phyloP scores from a whole-genome alignment of 2,329 filamentous ascomycete genomes.

The Xylaria arbuscula region DNA sequence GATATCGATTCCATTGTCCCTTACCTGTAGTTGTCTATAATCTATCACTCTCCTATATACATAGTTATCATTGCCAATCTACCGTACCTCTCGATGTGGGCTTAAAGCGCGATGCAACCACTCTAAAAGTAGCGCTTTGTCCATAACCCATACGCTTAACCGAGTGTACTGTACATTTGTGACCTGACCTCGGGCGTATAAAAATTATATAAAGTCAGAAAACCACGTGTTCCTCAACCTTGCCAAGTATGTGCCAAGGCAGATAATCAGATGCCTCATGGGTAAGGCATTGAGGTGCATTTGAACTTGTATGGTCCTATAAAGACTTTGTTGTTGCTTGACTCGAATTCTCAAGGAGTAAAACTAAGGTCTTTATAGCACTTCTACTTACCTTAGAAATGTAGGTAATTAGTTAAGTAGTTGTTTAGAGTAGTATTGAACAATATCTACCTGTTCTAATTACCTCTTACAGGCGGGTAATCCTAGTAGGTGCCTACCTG shows the following conservation, averaged over 20 bases:
- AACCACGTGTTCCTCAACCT: slow-evolving; percentile 18
- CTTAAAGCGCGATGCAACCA: too few relatives aligned
- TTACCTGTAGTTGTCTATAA: not conserved
- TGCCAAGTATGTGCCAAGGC: slow-evolving; percentile 6
- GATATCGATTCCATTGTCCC: not conserved
- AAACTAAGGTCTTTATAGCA: too few relatives aligned
- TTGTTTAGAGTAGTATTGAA: not conserved
- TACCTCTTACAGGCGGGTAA: not conserved
- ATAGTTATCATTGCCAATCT: too few relatives aligned
- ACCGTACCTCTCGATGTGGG: too few relatives aligned
- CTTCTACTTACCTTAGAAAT: too few relatives aligned
- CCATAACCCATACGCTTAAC: too few relatives aligned
- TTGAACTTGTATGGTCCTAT: too few relatives aligned
- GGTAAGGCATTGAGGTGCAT: too few relatives aligned
- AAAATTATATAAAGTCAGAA: not conserved
- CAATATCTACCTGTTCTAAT: not conserved
- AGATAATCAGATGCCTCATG: not conserved
- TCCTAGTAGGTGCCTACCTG: not conserved
- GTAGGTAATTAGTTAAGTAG: not conserved
- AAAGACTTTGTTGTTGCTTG: too few relatives aligned
- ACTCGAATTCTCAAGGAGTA: not conserved
- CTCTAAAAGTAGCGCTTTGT: too few relatives aligned
- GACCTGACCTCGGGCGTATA: not conserved
- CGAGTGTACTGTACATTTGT: too few relatives aligned
- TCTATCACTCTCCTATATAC: not conserved